phyloP scores from a whole-genome alignment of 805 yeast species.

The Jamesozyma jinghongensis region DNA sequence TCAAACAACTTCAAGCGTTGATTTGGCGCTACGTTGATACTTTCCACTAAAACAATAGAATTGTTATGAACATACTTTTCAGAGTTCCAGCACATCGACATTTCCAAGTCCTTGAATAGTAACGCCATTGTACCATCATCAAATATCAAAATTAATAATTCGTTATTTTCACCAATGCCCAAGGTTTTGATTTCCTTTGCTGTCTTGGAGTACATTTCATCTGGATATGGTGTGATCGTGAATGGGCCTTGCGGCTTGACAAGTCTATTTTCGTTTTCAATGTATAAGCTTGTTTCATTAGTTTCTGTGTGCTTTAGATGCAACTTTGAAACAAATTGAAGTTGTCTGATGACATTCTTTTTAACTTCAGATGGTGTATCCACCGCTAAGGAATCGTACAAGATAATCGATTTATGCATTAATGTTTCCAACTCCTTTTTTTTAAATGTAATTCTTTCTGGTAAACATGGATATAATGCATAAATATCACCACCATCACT shows the following conservation, averaged over 20 bases:
- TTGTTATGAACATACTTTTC: conserved; percentile 17
- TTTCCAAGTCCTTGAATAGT: conserved; percentile 27
- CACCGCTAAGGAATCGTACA: conserved; percentile 13
- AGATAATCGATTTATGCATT: conserved; percentile 21
- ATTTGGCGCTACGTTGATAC: conserved; percentile 3
- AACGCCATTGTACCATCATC: conserved; percentile 26
- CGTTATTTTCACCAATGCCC: conserved; percentile 20
- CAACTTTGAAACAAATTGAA: conserved; percentile 31
- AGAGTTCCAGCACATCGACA: conserved; percentile 33
- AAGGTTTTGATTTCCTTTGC: conserved; percentile 31
- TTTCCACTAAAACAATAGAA: conserved; percentile 20
- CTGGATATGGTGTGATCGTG: conserved; percentile 46
- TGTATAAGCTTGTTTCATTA: conserved; percentile 10
- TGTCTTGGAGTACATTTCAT: conserved; percentile 38
- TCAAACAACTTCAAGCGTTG: not conserved
- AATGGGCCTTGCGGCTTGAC: conserved; percentile 44
- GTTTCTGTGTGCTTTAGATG: conserved; percentile 20
- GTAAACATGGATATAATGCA: conserved; percentile 56
- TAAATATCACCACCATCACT: conserved; percentile 49
- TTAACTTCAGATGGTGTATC: conserved; percentile 14
- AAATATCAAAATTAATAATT: conserved; percentile 21
- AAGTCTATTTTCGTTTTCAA: conserved; percentile 9
- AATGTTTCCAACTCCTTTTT: conserved; percentile 26
- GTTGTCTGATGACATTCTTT: conserved; percentile 28
- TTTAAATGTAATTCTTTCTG: conserved; percentile 21